Evolutionary conservation across 495 filamentous ascomycete genomes (phyloP), one percentile per base, ranked within the genome.

Genomic region (Chlorociboria aeruginascens): DNA sequence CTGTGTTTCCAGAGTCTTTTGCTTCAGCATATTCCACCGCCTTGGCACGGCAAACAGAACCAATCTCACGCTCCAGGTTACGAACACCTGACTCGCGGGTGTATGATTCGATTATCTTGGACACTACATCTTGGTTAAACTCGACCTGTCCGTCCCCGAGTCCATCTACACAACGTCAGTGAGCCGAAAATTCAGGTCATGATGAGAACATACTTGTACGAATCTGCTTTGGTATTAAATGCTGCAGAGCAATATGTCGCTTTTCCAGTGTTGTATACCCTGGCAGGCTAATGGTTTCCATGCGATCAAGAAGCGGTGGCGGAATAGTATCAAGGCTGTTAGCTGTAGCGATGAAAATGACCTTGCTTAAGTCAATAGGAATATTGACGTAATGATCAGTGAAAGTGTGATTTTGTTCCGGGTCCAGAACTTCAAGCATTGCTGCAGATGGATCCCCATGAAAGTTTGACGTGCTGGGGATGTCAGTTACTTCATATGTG

Each of bases 241-340:
- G 93, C 53, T 82, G 85, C 58, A 81, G 81, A 1, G 93, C 90
- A 61, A 99, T 99, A 58, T 96, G 89, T 50, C 85, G 74, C 69
- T 99, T 99, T 71, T 99, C 92, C n/a, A 96, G 73, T 7, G 89
- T 95, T 10, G 92, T 99, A 67, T 99, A 99, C 57, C 93, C 92
- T 10, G 86, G 83, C 25, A 99, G 76, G 46, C 79, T 72, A 44
- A 97, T 89, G 1, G 81, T 92, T 69, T 99, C 92, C 92, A 97
- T 97, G 30, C 92, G 79, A 66, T 99, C 92, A 0, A 97, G 77
- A n/a, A 99, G 69, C 12, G 92, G 88, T 10, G 89, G 73, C 7
- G 93, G 89, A 49, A 99, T 99, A 4, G 92, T 96, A 57, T 96
- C 89, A 31, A 96, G 78, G 1, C 79, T 87, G 66, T 99, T 99